These are phyloP conservation scores for Plectosphaerella plurivora DNA, from an alignment of 2,329 filamentous ascomycete species.

Conservation along the genomic window DNA sequence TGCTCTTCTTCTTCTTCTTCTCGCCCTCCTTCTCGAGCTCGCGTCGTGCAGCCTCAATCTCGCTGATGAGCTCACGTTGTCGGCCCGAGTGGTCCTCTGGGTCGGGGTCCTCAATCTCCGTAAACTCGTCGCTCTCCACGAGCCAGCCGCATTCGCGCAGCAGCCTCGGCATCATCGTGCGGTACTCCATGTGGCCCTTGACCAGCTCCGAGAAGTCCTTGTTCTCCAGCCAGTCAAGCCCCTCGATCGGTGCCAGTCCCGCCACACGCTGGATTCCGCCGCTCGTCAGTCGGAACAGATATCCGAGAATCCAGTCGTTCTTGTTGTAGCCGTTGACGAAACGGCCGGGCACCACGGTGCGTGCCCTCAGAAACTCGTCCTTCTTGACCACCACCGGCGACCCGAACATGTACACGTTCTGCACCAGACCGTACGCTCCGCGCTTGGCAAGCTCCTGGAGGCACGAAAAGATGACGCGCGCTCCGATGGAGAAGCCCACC, in stretches of 20 bases:
- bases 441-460: constrained; percentile 80
- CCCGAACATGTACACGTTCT: constrained; percentile 94
- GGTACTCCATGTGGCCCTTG: constrained; percentile 94
- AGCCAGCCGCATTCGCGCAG: constrained; percentile 86
- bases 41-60: constrained; percentile 91
- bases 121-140: constrained; percentile 89
- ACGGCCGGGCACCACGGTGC: constrained; percentile 82
- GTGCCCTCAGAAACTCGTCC: constrained; percentile 79
- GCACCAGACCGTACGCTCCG: constrained; percentile 80
- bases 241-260: constrained; percentile 73
- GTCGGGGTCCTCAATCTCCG: constrained; percentile 94
- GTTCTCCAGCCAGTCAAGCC: constrained; percentile 80
- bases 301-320: constrained; percentile 96
- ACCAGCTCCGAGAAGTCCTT: constrained; percentile 82
- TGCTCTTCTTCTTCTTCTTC: constrained; percentile 54
- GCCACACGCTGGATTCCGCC: constrained; percentile 88
- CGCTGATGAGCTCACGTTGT: constrained; percentile 89
- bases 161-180: constrained; percentile 82
- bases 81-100: constrained; percentile 85
- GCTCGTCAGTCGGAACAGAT: constrained; percentile 90
- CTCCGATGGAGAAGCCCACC: constrained; percentile 89
- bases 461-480: constrained; percentile 88
- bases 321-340: constrained; percentile 93
- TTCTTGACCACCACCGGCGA: constrained; percentile 87
- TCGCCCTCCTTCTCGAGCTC: constrained; percentile 73